Percentiles rank a stretch among this genome's conserved stretches.
These are phyloP conservation scores for Suillus ampliporus DNA, from an alignment of 768 basidiomycete species.

Conservation along the genomic window DNA sequence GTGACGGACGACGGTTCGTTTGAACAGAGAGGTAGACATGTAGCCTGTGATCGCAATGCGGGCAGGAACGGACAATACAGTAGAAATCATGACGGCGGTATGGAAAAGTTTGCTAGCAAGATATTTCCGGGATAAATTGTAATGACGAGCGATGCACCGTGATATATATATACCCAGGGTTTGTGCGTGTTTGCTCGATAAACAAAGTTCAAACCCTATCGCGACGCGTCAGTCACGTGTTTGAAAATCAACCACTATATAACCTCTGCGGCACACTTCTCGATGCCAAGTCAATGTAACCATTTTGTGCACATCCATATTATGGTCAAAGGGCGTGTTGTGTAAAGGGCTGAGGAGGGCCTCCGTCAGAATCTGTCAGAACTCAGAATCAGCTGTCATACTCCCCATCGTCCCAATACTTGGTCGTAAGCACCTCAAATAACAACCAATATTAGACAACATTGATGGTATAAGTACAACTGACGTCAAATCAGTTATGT, in stretches of 20 bases:
- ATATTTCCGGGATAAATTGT: background rate
- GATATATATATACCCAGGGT: background rate
- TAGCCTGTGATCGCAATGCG: background rate
- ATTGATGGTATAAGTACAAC: constrained; percentile 1
- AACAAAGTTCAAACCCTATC: too few relatives aligned
- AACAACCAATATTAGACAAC: background rate
- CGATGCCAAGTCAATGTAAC: too few relatives aligned
- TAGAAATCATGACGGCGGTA: background rate
- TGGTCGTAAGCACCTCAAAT: background rate
- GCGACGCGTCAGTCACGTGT: background rate
- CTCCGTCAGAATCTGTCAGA: background rate
- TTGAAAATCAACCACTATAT: background rate
- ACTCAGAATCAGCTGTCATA: background rate
- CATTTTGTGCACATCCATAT: background rate
- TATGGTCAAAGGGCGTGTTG: background rate
- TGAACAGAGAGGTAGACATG: background rate
- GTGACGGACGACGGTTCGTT: too few relatives aligned
- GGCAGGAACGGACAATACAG: background rate
- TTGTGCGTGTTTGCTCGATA: too few relatives aligned
- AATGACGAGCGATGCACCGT: background rate
- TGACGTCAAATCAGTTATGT: background rate
- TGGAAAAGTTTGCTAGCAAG: background rate
- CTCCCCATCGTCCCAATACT: background rate
- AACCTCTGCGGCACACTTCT: too few relatives aligned
- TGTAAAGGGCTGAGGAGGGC: too few relatives aligned